A percentile compares a stretch with the other conserved stretches of the same genome.
Conservation (phyloP, 495 filamentous ascomycete species). For the Penicillium roqueforti region DNA sequence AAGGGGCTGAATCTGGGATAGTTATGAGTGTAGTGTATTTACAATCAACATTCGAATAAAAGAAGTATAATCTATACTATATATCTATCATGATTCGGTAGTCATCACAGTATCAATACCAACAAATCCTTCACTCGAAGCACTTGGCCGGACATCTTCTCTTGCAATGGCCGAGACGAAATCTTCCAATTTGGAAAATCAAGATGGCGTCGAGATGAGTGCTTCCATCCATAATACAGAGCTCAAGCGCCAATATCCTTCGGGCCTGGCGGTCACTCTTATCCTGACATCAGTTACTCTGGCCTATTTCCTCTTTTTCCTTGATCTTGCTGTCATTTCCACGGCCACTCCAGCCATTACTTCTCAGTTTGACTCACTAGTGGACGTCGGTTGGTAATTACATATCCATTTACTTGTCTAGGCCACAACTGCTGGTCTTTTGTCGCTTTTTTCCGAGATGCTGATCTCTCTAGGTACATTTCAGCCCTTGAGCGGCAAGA, state of each 20-base stretch:
- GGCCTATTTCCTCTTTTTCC: slow-evolving; percentile 28
- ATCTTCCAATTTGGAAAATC: not conserved
- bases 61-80: not conserved
- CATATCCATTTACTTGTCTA: not conserved
- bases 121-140: not conserved
- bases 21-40: not conserved
- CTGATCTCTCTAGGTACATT: slow-evolving; percentile 51
- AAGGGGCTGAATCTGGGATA: not conserved
- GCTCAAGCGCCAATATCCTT: slow-evolving; percentile 2
- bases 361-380: slow-evolving; percentile 26
- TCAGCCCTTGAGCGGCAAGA: slow-evolving; percentile 28
- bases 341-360: slow-evolving; percentile 31
- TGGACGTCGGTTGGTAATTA: slow-evolving; percentile 30
- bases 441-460: slow-evolving; percentile 32
- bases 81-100: not conserved
- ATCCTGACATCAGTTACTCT: slow-evolving; percentile 22
- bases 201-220: not conserved
- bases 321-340: slow-evolving; percentile 27
- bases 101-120: not conserved
- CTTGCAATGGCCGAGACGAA: slow-evolving; percentile 1
- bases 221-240: slow-evolving; percentile 2
- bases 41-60: not conserved
- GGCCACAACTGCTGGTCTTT: not conserved
- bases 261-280: slow-evolving; percentile 3
- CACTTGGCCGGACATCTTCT: not conserved